These are phyloP conservation scores for Mucor lusitanicus DNA, from an alignment of 371 early-diverging fungal species.

Conservation along the genomic window DNA sequence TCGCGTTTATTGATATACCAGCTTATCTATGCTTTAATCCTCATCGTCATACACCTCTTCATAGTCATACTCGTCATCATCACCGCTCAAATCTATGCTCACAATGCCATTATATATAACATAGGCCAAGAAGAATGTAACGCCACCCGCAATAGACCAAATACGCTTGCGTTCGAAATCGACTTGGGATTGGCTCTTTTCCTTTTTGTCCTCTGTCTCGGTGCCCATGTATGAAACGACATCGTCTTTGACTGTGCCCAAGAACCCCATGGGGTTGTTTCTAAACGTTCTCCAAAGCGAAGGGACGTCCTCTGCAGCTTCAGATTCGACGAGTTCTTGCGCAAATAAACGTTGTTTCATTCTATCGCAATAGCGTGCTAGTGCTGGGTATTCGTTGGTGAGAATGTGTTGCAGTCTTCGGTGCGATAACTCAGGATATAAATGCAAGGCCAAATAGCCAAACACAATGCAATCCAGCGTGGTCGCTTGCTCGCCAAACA, in stretches of 20 bases:
- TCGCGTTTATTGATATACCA: background rate
- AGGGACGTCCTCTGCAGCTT: slow-evolving; percentile 47
- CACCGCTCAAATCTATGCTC: slow-evolving; percentile 49
- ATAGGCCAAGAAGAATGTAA: slow-evolving; percentile 56
- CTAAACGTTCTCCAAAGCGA: slow-evolving; percentile 56
- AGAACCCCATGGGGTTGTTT: slow-evolving; percentile 49
- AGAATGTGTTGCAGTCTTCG: slow-evolving; percentile 63
- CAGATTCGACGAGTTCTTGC: slow-evolving; percentile 36
- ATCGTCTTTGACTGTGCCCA: slow-evolving; percentile 44
- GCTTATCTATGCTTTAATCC: too few relatives aligned
- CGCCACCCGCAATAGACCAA: slow-evolving; percentile 61
- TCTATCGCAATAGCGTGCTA: slow-evolving; percentile 65
- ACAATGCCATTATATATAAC: slow-evolving; percentile 61
- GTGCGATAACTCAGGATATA: slow-evolving; percentile 67
- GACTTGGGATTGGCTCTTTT: slow-evolving; percentile 51
- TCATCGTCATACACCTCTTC: slow-evolving; percentile 28
- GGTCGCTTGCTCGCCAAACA: slow-evolving; percentile 67
- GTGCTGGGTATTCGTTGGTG: slow-evolving; percentile 56
- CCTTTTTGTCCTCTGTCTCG: slow-evolving; percentile 28
- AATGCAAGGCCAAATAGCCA: slow-evolving; percentile 67
- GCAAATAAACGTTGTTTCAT: slow-evolving; percentile 27
- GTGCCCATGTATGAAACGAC: slow-evolving; percentile 36
- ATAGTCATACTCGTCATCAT: slow-evolving; percentile 20
- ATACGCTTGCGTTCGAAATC: slow-evolving; percentile 66
- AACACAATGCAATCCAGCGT: slow-evolving; percentile 71